A percentile compares a stretch with the other conserved stretches of the same genome.
Evolutionary conservation across 2,329 filamentous ascomycete genomes (phyloP).

Genomic region (Aspergillus sp.): DNA sequence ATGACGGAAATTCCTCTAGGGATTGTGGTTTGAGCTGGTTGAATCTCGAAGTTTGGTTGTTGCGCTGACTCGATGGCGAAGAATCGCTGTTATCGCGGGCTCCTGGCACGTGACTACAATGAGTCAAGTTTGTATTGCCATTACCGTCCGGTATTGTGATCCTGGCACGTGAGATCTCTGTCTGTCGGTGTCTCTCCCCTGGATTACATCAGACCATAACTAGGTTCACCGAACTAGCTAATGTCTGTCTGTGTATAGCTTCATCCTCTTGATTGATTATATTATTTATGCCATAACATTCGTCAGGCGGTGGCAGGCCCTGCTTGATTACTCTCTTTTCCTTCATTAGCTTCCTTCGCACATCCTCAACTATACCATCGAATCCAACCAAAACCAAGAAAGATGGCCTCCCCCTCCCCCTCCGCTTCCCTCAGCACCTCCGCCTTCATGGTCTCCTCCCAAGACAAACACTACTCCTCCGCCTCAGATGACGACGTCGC

Average conservation of each 20-base stretch:
- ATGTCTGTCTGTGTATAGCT: not conserved
- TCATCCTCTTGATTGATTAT: not conserved
- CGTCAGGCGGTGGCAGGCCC: constrained; percentile 38
- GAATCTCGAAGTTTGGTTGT: constrained; percentile 1
- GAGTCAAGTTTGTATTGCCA: constrained; percentile 20
- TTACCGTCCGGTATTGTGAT: constrained; percentile 8
- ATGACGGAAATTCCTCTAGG: not conserved
- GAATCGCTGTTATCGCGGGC: constrained; percentile 21
- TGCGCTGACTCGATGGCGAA: constrained; percentile 22
- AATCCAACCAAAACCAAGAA: not conserved
- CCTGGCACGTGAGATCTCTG: constrained; percentile 11
- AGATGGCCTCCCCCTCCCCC: constrained; percentile 21
- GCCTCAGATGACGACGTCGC: constrained; percentile 45
- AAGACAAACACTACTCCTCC: constrained; percentile 30
- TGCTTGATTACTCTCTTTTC: constrained; percentile 30
- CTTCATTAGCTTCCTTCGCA: not conserved
- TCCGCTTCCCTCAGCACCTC: constrained; percentile 42
- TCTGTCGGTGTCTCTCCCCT: not conserved
- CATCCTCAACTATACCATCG: not conserved
- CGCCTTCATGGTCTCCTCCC: constrained; percentile 43
- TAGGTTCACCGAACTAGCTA: not conserved
- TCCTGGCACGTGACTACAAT: constrained; percentile 3
- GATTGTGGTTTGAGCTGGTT: not conserved
- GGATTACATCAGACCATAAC: constrained; percentile 12
- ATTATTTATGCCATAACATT: constrained; percentile 24